Percentiles rank a stretch among this genome's conserved stretches.
phyloP scores from a whole-genome alignment of 2,329 filamentous ascomycete species.

The Fusarium oxysporum region DNA sequence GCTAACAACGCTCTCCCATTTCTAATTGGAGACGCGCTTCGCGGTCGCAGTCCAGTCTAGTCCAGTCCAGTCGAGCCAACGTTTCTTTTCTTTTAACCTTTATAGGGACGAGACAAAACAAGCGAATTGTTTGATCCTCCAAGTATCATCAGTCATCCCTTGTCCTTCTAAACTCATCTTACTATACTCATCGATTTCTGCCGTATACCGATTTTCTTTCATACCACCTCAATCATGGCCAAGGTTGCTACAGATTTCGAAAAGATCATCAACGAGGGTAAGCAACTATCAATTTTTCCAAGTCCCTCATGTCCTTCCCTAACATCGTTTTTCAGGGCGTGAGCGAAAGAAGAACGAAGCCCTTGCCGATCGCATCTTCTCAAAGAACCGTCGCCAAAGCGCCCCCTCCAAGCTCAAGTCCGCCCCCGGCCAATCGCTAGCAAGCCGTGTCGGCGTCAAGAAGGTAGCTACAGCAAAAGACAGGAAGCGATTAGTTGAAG shows the following conservation, averaged over 20 bases:
- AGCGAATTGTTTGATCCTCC: slow-evolving; percentile 1
- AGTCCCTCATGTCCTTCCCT: background rate
- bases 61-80: slow-evolving; percentile 31
- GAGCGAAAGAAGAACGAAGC: slow-evolving; percentile 77
- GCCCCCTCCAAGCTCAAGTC: slow-evolving; percentile 63
- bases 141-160: slow-evolving; percentile 3
- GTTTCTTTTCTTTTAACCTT: slow-evolving; percentile 34
- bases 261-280: slow-evolving; percentile 67
- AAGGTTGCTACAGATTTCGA: slow-evolving; percentile 63
- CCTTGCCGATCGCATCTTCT: slow-evolving; percentile 79
- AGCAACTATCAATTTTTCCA: background rate
- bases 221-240: slow-evolving; percentile 50
- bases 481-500: slow-evolving; percentile 17
- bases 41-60: slow-evolving; percentile 39
- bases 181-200: background rate
- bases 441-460: slow-evolving; percentile 78
- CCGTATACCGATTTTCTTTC: background rate
- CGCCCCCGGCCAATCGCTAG: slow-evolving; percentile 66
- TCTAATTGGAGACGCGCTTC: slow-evolving; percentile 44
- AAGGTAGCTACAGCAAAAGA: slow-evolving; percentile 64
- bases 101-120: slow-evolving; percentile 17
- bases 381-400: slow-evolving; percentile 68
- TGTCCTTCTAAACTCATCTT: background rate
- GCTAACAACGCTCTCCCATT: background rate
- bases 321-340: slow-evolving; percentile 59